Evolutionary conservation across 768 basidiomycete genomes (phyloP), one percentile per base, ranked within the genome.

Genomic region (Cystobasidium ongulense): DNA sequence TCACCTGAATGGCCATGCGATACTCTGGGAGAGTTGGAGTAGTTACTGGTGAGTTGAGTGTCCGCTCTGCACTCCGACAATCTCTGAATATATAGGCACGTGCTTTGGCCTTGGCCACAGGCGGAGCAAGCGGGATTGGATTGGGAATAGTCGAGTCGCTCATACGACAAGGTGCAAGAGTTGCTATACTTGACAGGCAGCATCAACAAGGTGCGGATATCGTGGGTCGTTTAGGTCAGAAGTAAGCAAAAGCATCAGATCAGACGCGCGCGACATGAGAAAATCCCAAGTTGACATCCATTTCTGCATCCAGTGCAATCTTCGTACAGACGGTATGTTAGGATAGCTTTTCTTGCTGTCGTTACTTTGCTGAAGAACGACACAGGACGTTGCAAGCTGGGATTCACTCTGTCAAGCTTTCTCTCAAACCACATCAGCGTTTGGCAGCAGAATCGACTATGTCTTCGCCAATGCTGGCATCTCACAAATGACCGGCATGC

Each of bases 401-500:
- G n/a, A 27, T 23, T 64, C 63, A 8, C 63, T 64, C 21, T 46
- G n/a, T 36, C 23, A 29, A 31, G 36, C 41, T 15, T 64, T 64
- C 63, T 21, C 17, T n/a, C 21, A 11, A 3, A 64, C 33, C 3
- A 27, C 36, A 31, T 10, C 23, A 38, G 41, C 36, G 23, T 64
- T 64, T 23, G 63, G 38, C 8, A 15, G 18, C 33, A 27, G 63
- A 25, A 64, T 64, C 11, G 63, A 64, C 63, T 39, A 31, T 27
- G 63, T 64, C 29, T 38, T 64, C 33, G 63, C 63, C 8, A 64
- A 64, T 41, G 63, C 63, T 25, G 63, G 63, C 29, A 64, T 64
- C 11, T 64, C 63, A 27, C 63, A 64, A 64, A 64, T 64, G 63
- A 38, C 36, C 23, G 63, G 27, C 38, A 31, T 64, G 27, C 63